Evolutionary conservation across 805 yeast genomes (phyloP).

Genomic region (Ogataea zsoltii): DNA sequence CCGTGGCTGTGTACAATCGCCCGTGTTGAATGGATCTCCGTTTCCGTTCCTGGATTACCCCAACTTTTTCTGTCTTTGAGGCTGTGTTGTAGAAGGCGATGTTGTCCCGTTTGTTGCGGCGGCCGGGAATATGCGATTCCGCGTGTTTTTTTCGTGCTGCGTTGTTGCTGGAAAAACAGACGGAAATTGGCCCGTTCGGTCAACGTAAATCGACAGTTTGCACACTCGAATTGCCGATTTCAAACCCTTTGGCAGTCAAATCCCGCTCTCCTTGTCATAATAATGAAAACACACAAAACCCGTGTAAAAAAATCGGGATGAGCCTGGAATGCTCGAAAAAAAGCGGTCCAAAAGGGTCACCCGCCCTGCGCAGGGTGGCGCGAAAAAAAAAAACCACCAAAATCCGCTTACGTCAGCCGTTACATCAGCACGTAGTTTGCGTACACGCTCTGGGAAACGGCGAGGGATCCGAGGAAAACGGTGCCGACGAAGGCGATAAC

Average conservation of each 20-base stretch:
- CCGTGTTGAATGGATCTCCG: no score
- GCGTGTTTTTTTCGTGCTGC: not conserved
- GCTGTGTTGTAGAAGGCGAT: slow-evolving; percentile 22
- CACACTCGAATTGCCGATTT: no score
- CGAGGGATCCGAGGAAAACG: slow-evolving; percentile 8
- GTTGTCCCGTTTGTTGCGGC: slow-evolving; percentile 7
- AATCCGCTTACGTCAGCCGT: not conserved
- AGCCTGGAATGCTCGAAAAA: slow-evolving; percentile 1
- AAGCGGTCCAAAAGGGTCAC: not conserved
- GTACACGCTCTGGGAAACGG: slow-evolving; percentile 7
- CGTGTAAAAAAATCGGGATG: not conserved
- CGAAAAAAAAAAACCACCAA: not conserved
- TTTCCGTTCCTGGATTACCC: slow-evolving; percentile 5
- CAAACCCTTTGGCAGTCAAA: not conserved
- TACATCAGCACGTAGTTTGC: no score
- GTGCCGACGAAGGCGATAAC: slow-evolving; percentile 11
- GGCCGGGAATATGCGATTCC: slow-evolving; percentile 3
- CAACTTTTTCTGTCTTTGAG: slow-evolving; percentile 22
- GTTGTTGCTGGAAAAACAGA: no score
- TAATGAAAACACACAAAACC: not conserved
- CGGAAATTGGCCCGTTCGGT: no score
- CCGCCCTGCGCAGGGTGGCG: not conserved
- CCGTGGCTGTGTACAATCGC: no score
- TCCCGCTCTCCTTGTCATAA: slow-evolving; percentile 1
- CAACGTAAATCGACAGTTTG: no score